These are phyloP conservation scores for Alternaria novae-zelandiae DNA, from an alignment of 2,329 filamentous ascomycete species.

Conservation along the genomic window DNA sequence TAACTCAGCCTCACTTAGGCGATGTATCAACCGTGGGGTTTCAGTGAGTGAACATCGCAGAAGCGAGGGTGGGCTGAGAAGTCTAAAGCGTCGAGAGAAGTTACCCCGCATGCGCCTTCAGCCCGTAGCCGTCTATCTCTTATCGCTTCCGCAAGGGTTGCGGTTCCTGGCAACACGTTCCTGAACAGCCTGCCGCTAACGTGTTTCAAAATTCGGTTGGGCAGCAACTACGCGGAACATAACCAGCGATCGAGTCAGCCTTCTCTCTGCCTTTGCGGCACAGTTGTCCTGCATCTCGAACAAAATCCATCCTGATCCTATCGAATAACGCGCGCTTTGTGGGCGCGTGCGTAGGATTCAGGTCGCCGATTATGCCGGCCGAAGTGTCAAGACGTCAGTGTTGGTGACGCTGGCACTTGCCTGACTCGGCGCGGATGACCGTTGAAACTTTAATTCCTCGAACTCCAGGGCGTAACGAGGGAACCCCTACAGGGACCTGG, in stretches of 20 bases:
- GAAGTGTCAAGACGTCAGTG: conserved; percentile 2
- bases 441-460: conserved; percentile 28
- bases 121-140: conserved; percentile 7
- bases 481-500: conserved; percentile 8
- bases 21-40: conserved; percentile 4
- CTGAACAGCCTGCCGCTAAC: conserved; percentile 20
- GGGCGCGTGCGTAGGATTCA: conserved; percentile 25
- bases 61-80: conserved; percentile 20
- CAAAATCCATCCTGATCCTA: conserved; percentile 13
- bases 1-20: conserved; percentile 5
- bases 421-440: conserved; percentile 25
- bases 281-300: conserved; percentile 13
- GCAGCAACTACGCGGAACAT: conserved; percentile 11
- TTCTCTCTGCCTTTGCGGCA: conserved; percentile 14
- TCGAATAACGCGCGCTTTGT: conserved; percentile 29
- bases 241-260: conserved; percentile 17
- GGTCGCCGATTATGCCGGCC: conserved; percentile 13
- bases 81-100: conserved; percentile 8
- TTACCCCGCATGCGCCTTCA: conserved; percentile 29
- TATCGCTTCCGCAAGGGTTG: conserved; percentile 14
- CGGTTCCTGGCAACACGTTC: conserved; percentile 15
- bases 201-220: conserved; percentile 21
- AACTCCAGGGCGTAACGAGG: conserved; percentile 1
- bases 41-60: conserved; percentile 7
- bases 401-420: not conserved